Percentiles rank a stretch among this genome's conserved stretches.
These are phyloP conservation scores for Monilinia aucupariae DNA, from an alignment of 2,329 filamentous ascomycete species.

Conservation along the genomic window DNA sequence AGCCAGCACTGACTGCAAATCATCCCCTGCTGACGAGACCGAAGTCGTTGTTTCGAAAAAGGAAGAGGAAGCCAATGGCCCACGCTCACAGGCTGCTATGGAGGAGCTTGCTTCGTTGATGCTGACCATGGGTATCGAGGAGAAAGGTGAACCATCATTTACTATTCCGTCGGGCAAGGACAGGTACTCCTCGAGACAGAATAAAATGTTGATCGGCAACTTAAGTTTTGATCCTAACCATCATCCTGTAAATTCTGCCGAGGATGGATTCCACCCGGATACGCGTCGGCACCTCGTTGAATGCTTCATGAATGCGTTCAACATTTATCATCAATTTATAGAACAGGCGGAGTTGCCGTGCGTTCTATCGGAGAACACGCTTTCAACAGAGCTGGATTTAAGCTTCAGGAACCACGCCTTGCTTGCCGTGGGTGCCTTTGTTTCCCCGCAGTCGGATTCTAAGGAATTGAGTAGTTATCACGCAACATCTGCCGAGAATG, in stretches of 20 bases:
- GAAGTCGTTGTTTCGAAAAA: neutral
- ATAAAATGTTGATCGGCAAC: neutral
- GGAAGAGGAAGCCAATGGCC: neutral
- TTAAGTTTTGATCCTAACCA: neutral
- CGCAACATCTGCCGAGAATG: neutral
- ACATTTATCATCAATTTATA: conserved; percentile 9
- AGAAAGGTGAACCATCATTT: conserved; percentile 5
- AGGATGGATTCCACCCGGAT: neutral
- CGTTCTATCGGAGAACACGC: neutral
- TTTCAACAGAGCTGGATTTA: neutral
- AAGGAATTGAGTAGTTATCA: neutral
- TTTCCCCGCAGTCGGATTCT: neutral
- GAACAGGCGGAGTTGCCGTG: neutral
- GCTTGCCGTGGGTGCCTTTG: conserved; percentile 2
- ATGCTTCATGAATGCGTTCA: neutral
- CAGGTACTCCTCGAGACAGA: neutral
- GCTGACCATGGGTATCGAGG: neutral
- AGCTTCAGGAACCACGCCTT: neutral
- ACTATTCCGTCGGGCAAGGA: neutral
- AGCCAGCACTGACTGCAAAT: neutral
- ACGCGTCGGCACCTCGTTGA: neutral
- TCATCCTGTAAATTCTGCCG: neutral
- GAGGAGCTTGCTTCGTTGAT: conserved; percentile 8
- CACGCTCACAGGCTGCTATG: neutral
- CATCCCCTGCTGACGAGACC: neutral